Percentiles rank a stretch among this genome's conserved stretches.
These are phyloP conservation scores for Pleurostoma richardsiae DNA, from an alignment of 2,329 filamentous ascomycete genomes.

Conservation along the genomic window DNA sequence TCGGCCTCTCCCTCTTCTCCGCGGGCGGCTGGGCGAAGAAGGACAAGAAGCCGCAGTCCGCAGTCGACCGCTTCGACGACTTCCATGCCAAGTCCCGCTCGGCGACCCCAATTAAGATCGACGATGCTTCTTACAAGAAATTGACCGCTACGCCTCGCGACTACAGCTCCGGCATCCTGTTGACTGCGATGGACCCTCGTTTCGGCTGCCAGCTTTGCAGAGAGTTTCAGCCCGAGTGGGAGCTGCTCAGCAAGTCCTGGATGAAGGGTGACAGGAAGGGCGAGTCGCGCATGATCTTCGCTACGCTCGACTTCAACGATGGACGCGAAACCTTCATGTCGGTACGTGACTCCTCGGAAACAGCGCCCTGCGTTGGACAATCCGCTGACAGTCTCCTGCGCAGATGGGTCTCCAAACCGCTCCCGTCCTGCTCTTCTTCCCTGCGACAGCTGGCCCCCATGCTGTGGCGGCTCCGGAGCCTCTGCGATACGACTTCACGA, in stretches of 20 bases:
- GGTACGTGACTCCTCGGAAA: conserved; percentile 43
- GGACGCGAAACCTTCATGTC: conserved; percentile 83
- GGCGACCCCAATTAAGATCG: conserved; percentile 68
- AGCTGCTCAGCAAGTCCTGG: conserved; percentile 83
- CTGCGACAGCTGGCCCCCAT: conserved; percentile 75
- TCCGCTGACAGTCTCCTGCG: neutral
- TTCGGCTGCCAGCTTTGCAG: conserved; percentile 84
- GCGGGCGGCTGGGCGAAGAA: conserved; percentile 46
- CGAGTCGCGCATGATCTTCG: conserved; percentile 70
- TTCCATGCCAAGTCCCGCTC: conserved; percentile 65
- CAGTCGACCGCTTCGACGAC: conserved; percentile 58
- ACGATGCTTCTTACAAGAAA: conserved; percentile 69
- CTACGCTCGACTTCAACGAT: conserved; percentile 80
- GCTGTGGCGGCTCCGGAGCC: conserved; percentile 67
- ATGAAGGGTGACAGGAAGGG: conserved; percentile 73
- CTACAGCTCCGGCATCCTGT: conserved; percentile 74
- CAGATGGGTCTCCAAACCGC: conserved; percentile 93
- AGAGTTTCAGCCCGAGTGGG: conserved; percentile 94
- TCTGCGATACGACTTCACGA: conserved; percentile 77
- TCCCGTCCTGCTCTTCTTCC: conserved; percentile 83
- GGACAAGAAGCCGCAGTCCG: conserved; percentile 55
- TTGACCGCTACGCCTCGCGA: conserved; percentile 75
- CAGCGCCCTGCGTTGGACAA: neutral
- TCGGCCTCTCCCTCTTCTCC: conserved; percentile 58
- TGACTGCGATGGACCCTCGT: conserved; percentile 79